These are phyloP conservation scores for Thymus quinquecostatus DNA, from an alignment of 257 asterid species.

Conservation along the genomic window DNA sequence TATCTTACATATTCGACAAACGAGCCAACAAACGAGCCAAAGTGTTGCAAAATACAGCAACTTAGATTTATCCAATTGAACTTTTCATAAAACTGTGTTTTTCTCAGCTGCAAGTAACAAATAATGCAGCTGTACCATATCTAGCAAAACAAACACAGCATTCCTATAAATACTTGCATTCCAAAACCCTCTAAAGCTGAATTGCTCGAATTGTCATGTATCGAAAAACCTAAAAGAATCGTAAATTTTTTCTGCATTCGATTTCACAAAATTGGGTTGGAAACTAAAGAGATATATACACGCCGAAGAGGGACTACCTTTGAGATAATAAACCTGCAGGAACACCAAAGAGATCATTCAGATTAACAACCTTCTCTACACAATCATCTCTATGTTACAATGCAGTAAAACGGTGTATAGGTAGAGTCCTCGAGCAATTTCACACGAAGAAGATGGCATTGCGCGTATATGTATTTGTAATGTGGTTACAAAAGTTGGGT, in stretches of 20 bases:
- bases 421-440: neutral
- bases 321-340: conserved; percentile 82
- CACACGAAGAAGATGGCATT: conserved; percentile 21
- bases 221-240: neutral
- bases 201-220: conserved; percentile 9
- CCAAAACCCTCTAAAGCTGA: conserved; percentile 12
- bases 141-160: neutral
- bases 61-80: too few species aligned
- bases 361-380: conserved; percentile 37
- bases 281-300: conserved; percentile 32
- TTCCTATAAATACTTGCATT: too few species aligned
- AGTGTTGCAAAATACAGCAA: too few species aligned
- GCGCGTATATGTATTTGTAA: conserved; percentile 14
- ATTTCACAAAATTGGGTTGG: conserved; percentile 34
- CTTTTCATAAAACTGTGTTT: too few species aligned
- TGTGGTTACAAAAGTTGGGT: conserved; percentile 42
- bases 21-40: too few species aligned
- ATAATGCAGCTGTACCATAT: neutral
- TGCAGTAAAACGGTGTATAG: neutral
- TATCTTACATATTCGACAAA: too few species aligned
- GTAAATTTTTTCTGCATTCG: conserved; percentile 32
- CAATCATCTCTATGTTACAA: conserved; percentile 1
- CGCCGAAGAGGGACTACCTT: conserved; percentile 57
- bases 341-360: conserved; percentile 78
- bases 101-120: neutral